Evolutionary conservation across 139 green algal genomes (phyloP), one percentile per base, ranked within the genome.

Genomic region (Chlamydomonas schloesseri): DNA sequence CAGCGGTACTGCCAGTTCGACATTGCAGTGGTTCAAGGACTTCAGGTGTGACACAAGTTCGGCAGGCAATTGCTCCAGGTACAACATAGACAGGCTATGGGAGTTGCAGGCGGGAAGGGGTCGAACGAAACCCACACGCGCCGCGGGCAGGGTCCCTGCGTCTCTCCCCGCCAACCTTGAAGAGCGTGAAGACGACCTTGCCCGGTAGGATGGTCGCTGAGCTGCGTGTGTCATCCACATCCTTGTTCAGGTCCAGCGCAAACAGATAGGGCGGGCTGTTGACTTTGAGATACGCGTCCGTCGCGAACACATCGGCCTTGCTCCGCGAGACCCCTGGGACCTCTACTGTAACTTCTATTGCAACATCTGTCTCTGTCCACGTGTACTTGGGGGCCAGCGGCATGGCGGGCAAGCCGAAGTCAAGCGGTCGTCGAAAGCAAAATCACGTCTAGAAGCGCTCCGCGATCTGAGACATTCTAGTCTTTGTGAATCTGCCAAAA

Each of bases 181-280:
- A 71, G 4, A 93, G 74, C 64, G 89, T 85, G 29, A 92, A 88
- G 0, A 73, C 58, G 15, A 93, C 76, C 20, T 42, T 69, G 17
- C 29, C 58, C 21, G 67, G 47, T 3, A 58, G 78, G 28, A 94
- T 37, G 33, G 84, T 95, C 21, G 91, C 93, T 3, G 76, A 77
- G 82, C 83, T 92, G 33, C 53, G 60, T 15, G 71, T 81, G 21
- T 92, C 82, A 29, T 95, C 92, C 18, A 96, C 88, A 3, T 92
- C 81, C 10, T 65, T 75, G 3, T 76, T 62, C 23, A 96, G 83
- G 83, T 96, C 93, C 20, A 96, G 87, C 18, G 93, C 67, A 67
- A 96, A 93, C 13, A 96, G 76, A 87, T 96, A 95, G 0, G 92
- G 92, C 46, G 87, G 70, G 11, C 81, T 89, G 88, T 93, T 95